Percentiles rank a stretch among this genome's conserved stretches.
Evolutionary conservation across 73 alveolate genomes (phyloP).

Genomic region (Halteria grandinella): DNA sequence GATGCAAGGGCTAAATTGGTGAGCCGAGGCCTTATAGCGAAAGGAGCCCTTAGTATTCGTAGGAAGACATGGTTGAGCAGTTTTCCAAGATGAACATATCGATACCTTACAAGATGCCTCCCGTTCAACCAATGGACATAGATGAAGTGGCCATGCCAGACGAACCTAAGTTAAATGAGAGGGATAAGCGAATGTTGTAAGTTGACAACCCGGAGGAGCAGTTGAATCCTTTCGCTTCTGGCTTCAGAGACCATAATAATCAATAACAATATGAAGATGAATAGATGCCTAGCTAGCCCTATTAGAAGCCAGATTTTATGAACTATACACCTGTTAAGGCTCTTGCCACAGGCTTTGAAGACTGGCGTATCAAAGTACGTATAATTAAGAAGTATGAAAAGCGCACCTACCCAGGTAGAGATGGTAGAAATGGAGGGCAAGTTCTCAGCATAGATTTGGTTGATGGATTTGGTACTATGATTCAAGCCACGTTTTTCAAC

Average conservation of each 20-base stretch:
- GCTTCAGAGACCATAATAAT: neutral
- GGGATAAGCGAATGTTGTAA: no score
- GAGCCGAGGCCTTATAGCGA: no score
- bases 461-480: constrained; percentile 9
- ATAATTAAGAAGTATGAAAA: constrained; percentile 67
- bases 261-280: neutral
- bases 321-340: constrained; percentile 75
- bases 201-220: constrained; percentile 39
- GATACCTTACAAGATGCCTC: no score
- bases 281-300: neutral
- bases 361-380: constrained; percentile 73
- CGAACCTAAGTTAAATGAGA: no score
- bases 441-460: constrained; percentile 21
- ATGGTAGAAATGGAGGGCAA: neutral
- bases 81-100: no score
- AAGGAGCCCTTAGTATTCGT: no score
- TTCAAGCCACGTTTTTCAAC: constrained; percentile 13
- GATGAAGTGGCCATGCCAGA: no score
- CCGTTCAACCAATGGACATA: no score
- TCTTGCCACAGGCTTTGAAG: constrained; percentile 61
- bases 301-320: neutral
- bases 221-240: constrained; percentile 1
- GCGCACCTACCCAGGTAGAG: constrained; percentile 45
- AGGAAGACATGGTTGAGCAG: no score
- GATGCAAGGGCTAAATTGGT: no score